Conservation (phyloP, 371 early-diverging fungal species). For the Circinella minor region DNA sequence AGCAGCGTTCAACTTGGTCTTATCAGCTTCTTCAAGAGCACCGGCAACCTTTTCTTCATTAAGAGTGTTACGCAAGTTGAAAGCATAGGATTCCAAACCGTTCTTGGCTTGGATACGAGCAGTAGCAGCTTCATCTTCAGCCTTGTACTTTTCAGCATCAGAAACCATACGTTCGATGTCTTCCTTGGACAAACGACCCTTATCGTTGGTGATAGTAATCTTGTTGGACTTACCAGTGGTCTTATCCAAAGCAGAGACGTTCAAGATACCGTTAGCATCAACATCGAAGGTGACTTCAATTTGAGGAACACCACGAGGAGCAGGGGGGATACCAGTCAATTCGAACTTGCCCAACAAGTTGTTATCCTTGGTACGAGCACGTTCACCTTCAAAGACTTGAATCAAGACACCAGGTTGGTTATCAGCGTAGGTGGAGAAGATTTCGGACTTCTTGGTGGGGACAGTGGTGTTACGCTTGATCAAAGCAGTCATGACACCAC, state of each 20-base stretch:
- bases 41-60: constrained; percentile 85
- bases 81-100: constrained; percentile 92
- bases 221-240: constrained; percentile 93
- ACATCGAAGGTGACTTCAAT: constrained; percentile 98
- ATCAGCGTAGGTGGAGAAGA: constrained; percentile 98
- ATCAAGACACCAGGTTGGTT: constrained; percentile 98
- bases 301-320: constrained; percentile 97
- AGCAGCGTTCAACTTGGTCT: constrained; percentile 79
- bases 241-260: constrained; percentile 96
- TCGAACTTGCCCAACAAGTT: constrained; percentile 97
- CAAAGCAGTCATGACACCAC: constrained; percentile 96
- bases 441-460: constrained; percentile 97
- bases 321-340: constrained; percentile 94
- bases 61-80: constrained; percentile 91
- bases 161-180: constrained; percentile 97
- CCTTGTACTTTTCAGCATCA: constrained; percentile 97
- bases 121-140: constrained; percentile 91
- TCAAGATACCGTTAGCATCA: constrained; percentile 98
- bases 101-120: constrained; percentile 90
- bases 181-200: constrained; percentile 94
- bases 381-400: constrained; percentile 98
- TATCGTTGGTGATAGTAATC: constrained; percentile 98
- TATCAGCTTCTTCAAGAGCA: constrained; percentile 86
- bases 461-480: constrained; percentile 98
- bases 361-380: constrained; percentile 96